phyloP scores from a whole-genome alignment of 495 filamentous ascomycete species.

The Neurospora cerealis region DNA sequence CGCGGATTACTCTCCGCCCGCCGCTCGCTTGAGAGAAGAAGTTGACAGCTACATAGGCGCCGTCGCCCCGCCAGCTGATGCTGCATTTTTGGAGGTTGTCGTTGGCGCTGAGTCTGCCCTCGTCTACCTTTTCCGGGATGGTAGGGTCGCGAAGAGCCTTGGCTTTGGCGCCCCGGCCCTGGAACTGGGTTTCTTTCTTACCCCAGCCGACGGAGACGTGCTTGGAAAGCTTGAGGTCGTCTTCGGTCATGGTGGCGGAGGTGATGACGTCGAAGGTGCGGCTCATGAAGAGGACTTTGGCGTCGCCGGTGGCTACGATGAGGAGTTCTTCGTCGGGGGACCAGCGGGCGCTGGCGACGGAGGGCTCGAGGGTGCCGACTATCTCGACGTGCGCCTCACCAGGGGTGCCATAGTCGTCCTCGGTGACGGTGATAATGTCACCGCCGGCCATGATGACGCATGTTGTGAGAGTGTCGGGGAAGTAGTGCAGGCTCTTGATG shows the following conservation, averaged over 20 bases:
- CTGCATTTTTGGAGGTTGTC: slow-evolving; percentile 55
- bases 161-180: slow-evolving; percentile 84
- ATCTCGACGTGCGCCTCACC: slow-evolving; percentile 73
- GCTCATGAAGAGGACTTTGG: slow-evolving; percentile 86
- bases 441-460: slow-evolving; percentile 83
- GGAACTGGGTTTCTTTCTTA: slow-evolving; percentile 95
- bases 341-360: slow-evolving; percentile 84
- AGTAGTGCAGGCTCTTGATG: slow-evolving; percentile 71
- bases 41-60: slow-evolving; percentile 82
- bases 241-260: slow-evolving; percentile 55
- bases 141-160: slow-evolving; percentile 88
- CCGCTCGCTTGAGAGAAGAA: slow-evolving; percentile 46
- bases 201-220: slow-evolving; percentile 99
- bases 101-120: slow-evolving; percentile 58
- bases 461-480: slow-evolving; percentile 63
- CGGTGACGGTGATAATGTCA: slow-evolving; percentile 76
- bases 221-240: slow-evolving; percentile 78
- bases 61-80: slow-evolving; percentile 93
- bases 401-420: slow-evolving; percentile 50
- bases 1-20: slow-evolving; percentile 65
- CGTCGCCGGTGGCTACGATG: slow-evolving; percentile 66
- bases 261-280: slow-evolving; percentile 76
- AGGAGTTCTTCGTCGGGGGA: slow-evolving; percentile 91
- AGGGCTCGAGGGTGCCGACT: slow-evolving; percentile 83
- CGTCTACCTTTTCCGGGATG: slow-evolving; percentile 85